Evolutionary conservation across 1,284 basidiomycete genomes (phyloP).

Genomic region (Schizophyllum commune): DNA sequence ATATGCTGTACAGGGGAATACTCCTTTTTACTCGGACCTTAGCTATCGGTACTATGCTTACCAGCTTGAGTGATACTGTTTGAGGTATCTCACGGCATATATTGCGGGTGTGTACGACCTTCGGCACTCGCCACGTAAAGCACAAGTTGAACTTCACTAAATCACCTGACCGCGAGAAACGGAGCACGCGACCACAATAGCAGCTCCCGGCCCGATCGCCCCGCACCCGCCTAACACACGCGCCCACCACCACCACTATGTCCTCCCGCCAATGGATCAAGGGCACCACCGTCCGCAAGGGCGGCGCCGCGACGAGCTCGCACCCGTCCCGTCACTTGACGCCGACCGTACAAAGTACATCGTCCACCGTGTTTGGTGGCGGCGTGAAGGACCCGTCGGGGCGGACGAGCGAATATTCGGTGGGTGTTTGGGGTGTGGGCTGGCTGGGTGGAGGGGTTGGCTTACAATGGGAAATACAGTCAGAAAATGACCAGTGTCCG

Average conservation of each 20-base stretch:
- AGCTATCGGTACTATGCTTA: too few species aligned
- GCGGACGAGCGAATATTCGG: slow-evolving; percentile 69
- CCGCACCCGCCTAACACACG: too few species aligned
- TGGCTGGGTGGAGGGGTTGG: slow-evolving; percentile 5
- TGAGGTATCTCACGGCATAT: too few species aligned
- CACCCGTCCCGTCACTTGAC: slow-evolving; percentile 51
- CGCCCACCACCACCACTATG: neutral
- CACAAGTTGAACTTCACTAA: too few species aligned
- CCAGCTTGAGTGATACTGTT: too few species aligned
- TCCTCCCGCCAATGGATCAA: neutral
- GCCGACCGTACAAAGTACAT: slow-evolving; percentile 64
- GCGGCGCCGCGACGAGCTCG: slow-evolving; percentile 34
- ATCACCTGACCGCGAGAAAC: too few species aligned
- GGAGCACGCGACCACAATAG: too few species aligned
- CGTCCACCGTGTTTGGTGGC: slow-evolving; percentile 64
- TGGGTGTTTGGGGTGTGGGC: slow-evolving; percentile 29
- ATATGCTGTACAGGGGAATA: too few species aligned
- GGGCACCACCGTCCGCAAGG: slow-evolving; percentile 67
- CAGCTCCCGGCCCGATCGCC: too few species aligned
- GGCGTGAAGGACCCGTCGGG: slow-evolving; percentile 79
- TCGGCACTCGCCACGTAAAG: too few species aligned
- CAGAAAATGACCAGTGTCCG: slow-evolving; percentile 92
- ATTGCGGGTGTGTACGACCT: too few species aligned
- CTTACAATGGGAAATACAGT: slow-evolving; percentile 35
- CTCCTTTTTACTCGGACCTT: too few species aligned